Evolutionary conservation across 2,329 filamentous ascomycete genomes (phyloP).

Genomic region (Amauroascus verrucosus): DNA sequence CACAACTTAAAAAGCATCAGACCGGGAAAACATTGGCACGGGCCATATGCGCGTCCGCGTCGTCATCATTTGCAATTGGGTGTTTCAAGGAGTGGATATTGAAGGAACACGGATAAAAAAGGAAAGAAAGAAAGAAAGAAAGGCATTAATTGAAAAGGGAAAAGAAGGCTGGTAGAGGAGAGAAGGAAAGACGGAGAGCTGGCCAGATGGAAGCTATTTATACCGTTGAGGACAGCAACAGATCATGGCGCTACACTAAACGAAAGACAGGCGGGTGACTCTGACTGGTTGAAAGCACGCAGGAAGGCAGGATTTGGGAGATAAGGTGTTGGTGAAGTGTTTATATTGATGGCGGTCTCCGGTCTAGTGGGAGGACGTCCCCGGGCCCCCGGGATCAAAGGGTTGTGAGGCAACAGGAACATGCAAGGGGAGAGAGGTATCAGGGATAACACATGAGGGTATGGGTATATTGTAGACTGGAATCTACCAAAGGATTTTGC

Average conservation of each 20-base stretch:
- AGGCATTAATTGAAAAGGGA: not conserved
- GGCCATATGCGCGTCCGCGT: no score
- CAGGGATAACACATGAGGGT: not conserved
- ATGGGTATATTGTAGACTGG: not conserved
- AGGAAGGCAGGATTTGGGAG: not conserved
- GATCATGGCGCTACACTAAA: constrained; percentile 12
- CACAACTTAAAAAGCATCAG: no score
- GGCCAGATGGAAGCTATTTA: constrained; percentile 12
- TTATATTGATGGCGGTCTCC: constrained; percentile 1
- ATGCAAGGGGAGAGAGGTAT: not conserved
- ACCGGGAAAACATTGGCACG: no score
- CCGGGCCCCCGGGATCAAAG: constrained; percentile 1
- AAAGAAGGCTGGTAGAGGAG: not conserved
- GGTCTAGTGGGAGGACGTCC: not conserved
- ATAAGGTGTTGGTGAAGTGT: not conserved
- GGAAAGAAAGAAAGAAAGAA: not conserved
- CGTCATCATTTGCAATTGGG: no score
- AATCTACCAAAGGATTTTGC: not conserved
- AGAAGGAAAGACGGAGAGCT: constrained; percentile 1
- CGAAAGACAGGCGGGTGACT: not conserved
- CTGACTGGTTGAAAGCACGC: constrained; percentile 5
- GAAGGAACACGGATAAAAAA: not conserved
- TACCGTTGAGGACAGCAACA: constrained; percentile 1
- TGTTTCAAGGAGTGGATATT: no score
- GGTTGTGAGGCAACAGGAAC: not conserved